These are phyloP conservation scores for Mrakiaceae sp. DNA, from an alignment of 1,284 basidiomycete species.

Conservation along the genomic window DNA sequence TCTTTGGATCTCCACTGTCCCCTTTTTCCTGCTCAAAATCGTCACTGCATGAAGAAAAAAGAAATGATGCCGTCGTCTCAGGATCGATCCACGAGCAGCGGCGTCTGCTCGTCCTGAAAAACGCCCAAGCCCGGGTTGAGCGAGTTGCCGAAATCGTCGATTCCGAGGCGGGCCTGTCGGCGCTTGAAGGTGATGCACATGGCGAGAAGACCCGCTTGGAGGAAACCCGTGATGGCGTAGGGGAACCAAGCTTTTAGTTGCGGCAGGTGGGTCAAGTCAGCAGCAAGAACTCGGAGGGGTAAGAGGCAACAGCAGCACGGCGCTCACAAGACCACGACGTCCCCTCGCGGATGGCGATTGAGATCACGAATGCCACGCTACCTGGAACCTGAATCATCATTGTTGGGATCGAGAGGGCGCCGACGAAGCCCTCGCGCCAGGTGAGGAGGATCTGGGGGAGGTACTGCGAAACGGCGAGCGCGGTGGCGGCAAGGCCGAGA, in stretches of 20 bases:
- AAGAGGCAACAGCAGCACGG: slow-evolving; percentile 15
- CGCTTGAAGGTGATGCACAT: slow-evolving; percentile 73
- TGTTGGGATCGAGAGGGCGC: slow-evolving; percentile 82
- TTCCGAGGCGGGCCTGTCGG: slow-evolving; percentile 59
- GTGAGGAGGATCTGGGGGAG: slow-evolving; percentile 77
- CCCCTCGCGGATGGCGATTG: slow-evolving; percentile 63
- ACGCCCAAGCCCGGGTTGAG: background rate
- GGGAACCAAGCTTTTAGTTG: slow-evolving; percentile 61
- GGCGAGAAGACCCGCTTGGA: slow-evolving; percentile 69
- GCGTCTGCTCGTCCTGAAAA: slow-evolving; percentile 1
- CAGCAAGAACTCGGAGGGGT: background rate
- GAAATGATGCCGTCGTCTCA: too few relatives aligned
- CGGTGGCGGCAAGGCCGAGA: slow-evolving; percentile 53
- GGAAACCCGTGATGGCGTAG: slow-evolving; percentile 70
- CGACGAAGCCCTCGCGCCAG: slow-evolving; percentile 65
- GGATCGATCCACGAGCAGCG: background rate
- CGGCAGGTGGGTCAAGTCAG: background rate
- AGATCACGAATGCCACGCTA: slow-evolving; percentile 73
- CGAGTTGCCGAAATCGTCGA: slow-evolving; percentile 85
- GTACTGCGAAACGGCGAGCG: slow-evolving; percentile 73
- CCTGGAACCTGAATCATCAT: slow-evolving; percentile 91
- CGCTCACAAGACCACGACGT: slow-evolving; percentile 73
- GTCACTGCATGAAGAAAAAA: too few relatives aligned
- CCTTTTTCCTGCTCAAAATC: too few relatives aligned
- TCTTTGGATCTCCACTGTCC: too few relatives aligned